A percentile compares a stretch with the other conserved stretches of the same genome.
Evolutionary conservation across 306 rosid genomes (phyloP).

Genomic region (Psophocarpus tetragonolobus): DNA sequence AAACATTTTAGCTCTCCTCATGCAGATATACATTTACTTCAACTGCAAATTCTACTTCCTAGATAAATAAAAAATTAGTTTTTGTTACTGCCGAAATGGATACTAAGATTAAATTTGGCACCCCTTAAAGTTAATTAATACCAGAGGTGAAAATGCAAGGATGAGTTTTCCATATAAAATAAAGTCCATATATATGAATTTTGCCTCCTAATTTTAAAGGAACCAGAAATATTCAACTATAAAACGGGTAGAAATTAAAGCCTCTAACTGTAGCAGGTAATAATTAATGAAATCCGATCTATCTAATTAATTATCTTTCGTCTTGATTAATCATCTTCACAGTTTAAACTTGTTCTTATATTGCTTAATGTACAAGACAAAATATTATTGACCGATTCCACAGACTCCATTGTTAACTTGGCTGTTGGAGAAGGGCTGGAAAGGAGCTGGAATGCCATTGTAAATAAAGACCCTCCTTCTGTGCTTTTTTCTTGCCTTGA

Average conservation of each 20-base stretch:
- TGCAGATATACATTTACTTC: conserved; percentile 25
- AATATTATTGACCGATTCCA: conserved; percentile 75
- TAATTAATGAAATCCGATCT: conserved; percentile 28
- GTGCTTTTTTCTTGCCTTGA: conserved; percentile 59
- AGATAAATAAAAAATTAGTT: conserved; percentile 40
- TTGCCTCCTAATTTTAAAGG: neutral
- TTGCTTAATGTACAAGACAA: conserved; percentile 75
- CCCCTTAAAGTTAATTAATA: neutral
- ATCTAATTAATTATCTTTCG: conserved; percentile 30
- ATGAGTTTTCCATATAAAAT: neutral
- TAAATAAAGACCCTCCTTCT: conserved; percentile 84
- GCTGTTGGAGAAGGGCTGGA: conserved; percentile 76
- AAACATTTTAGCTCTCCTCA: conserved; percentile 22
- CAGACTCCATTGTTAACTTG: conserved; percentile 77
- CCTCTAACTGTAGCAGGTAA: conserved; percentile 32
- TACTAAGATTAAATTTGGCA: neutral
- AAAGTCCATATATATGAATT: neutral
- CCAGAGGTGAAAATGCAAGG: neutral
- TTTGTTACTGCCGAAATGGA: conserved; percentile 33
- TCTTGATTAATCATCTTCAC: conserved; percentile 71
- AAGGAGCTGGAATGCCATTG: conserved; percentile 76
- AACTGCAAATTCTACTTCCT: neutral
- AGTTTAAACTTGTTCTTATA: conserved; percentile 78
- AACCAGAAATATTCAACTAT: neutral
- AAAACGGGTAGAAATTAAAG: conserved; percentile 17